phyloP scores from a whole-genome alignment of 768 basidiomycete genomes.

The Rhodosporidiobolus odoratus region DNA sequence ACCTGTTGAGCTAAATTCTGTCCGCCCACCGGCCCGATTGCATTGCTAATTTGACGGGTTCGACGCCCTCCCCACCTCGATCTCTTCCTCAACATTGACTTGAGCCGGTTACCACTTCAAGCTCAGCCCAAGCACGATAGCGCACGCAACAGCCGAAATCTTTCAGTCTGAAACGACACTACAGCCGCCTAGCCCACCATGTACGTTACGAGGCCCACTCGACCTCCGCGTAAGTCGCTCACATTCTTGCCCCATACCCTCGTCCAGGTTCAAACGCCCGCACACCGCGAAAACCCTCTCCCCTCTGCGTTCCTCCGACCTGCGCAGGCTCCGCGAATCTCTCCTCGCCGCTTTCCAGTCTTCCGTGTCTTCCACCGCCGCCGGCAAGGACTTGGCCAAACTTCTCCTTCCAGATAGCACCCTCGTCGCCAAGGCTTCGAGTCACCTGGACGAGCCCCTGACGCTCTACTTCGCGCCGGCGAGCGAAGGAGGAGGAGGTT shows the following conservation, averaged over 20 bases:
- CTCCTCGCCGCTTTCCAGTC: neutral
- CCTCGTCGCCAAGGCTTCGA: constrained; percentile 11
- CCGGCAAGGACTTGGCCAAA: neutral
- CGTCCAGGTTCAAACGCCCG: constrained; percentile 32
- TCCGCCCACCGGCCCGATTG: too few relatives aligned
- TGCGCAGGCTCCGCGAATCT: constrained; percentile 25
- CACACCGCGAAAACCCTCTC: constrained; percentile 23
- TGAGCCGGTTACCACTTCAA: too few relatives aligned
- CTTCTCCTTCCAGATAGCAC: constrained; percentile 12
- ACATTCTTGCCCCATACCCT: neutral
- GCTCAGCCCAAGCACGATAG: too few relatives aligned
- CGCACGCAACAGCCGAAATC: too few relatives aligned
- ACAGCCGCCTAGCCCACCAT: too few relatives aligned
- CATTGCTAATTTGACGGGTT: too few relatives aligned
- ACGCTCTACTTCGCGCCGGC: constrained; percentile 13
- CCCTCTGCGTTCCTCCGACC: constrained; percentile 27
- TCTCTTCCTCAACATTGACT: too few relatives aligned
- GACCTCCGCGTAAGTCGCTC: neutral
- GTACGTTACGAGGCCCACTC: neutral
- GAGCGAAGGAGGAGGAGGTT: neutral
- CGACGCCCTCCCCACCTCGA: too few relatives aligned
- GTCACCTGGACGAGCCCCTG: constrained; percentile 33
- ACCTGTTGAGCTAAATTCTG: too few relatives aligned
- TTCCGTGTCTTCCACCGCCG: neutral
- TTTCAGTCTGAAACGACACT: too few relatives aligned